Evolutionary conservation across 73 alveolate species (phyloP).

Genomic region (Diophrys sp.): DNA sequence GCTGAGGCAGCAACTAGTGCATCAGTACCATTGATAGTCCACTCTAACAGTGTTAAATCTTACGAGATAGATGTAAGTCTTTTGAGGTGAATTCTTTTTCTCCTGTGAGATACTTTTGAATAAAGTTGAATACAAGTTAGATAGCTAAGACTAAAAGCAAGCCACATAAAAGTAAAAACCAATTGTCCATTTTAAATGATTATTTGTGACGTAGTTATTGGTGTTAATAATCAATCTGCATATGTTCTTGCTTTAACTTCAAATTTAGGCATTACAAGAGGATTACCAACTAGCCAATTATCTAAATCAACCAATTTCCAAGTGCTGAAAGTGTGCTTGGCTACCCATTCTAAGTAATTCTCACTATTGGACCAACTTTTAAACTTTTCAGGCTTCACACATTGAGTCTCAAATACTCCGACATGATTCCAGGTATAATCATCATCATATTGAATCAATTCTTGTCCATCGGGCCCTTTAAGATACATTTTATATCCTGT

Average conservation of each 20-base stretch:
- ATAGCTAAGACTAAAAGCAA: constrained; percentile 1
- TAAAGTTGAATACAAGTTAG: not conserved
- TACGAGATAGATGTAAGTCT: not conserved
- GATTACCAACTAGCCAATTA: constrained; percentile 72
- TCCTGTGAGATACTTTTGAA: not conserved
- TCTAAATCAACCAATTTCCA: constrained; percentile 70
- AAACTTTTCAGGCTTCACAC: constrained; percentile 55
- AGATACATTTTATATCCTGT: constrained; percentile 10
- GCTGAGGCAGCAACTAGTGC: not conserved
- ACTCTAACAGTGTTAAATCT: not conserved
- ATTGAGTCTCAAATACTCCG: constrained; percentile 61
- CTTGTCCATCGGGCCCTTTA: constrained; percentile 32
- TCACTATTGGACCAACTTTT: constrained; percentile 42
- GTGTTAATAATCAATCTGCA: not conserved
- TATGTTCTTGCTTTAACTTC: constrained; percentile 35
- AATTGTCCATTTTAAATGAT: not conserved
- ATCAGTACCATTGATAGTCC: not conserved
- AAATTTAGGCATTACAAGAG: constrained; percentile 53
- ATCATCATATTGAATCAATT: constrained; percentile 42
- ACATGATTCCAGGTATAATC: constrained; percentile 67
- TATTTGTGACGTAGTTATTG: not conserved
- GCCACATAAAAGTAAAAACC: not conserved
- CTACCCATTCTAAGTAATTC: constrained; percentile 64
- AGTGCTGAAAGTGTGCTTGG: constrained; percentile 51
- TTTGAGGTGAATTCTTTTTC: not conserved